Conservation (phyloP, 2,329 filamentous ascomycete species). For the Diplocarpon rosae region DNA sequence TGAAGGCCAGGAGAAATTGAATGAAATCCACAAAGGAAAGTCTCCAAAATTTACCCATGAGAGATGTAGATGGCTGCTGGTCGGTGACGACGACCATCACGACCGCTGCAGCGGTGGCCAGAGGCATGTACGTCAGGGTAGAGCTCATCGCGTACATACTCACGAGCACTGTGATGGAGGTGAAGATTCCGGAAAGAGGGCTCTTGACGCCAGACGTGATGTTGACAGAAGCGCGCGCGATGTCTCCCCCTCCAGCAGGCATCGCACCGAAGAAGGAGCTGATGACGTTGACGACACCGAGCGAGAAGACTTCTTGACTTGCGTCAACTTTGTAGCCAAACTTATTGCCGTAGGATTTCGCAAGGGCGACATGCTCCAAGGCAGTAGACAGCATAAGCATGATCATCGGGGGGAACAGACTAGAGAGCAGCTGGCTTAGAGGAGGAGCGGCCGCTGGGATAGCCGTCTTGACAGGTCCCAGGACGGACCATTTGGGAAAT, state of each 20-base stretch:
- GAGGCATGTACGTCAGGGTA: slow-evolving; percentile 57
- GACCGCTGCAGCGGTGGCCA: slow-evolving; percentile 52
- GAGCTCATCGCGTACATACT: slow-evolving; percentile 50
- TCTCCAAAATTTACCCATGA: slow-evolving; percentile 47
- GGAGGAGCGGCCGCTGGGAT: slow-evolving; percentile 38
- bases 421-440: slow-evolving; percentile 38
- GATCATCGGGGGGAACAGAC: background rate
- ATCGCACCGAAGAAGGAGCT: slow-evolving; percentile 55
- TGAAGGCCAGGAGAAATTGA: slow-evolving; percentile 51
- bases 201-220: slow-evolving; percentile 51
- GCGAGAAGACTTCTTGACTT: slow-evolving; percentile 54
- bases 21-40: slow-evolving; percentile 55
- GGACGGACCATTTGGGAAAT: slow-evolving; percentile 27
- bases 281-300: slow-evolving; percentile 50
- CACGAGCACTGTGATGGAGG: slow-evolving; percentile 49
- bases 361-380: slow-evolving; percentile 54
- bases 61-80: slow-evolving; percentile 10
- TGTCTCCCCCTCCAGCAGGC: slow-evolving; percentile 53
- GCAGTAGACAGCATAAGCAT: background rate
- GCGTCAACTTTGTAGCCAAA: slow-evolving; percentile 54
- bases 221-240: slow-evolving; percentile 58
- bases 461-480: background rate
- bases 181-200: slow-evolving; percentile 49
- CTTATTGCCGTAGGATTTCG: slow-evolving; percentile 48
- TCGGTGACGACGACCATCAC: slow-evolving; percentile 35